phyloP scores from a whole-genome alignment of 352 stramenopile species.

The Halophytophthora batemanensis region DNA sequence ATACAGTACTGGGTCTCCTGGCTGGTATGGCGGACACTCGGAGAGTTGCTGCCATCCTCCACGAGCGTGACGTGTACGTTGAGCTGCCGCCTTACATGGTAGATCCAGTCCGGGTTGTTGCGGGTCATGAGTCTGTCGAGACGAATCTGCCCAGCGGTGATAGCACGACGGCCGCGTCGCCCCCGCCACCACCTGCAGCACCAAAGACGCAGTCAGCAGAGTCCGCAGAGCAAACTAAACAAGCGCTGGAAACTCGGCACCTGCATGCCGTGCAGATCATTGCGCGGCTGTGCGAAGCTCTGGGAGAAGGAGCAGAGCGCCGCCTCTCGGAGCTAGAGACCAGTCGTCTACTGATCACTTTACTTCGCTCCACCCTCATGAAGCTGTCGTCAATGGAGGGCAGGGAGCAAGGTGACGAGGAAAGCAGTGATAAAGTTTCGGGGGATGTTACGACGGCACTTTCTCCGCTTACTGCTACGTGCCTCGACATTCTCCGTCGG shows the following conservation, averaged over 20 bases:
- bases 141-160: not conserved
- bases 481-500: conserved; percentile 37
- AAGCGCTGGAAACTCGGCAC: conserved; percentile 1
- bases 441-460: conserved; percentile 4
- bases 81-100: conserved; percentile 40
- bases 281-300: conserved; percentile 24
- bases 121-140: too few relatives aligned
- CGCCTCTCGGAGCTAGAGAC: conserved; percentile 42
- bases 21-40: conserved; percentile 32
- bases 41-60: conserved; percentile 48
- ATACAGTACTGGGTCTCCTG: conserved; percentile 40
- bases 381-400: conserved; percentile 1
- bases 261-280: conserved; percentile 23
- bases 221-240: not conserved
- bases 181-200: conserved; percentile 8
- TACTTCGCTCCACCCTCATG: too few relatives aligned
- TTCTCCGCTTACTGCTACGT: conserved; percentile 26
- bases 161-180: not conserved
- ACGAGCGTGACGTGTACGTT: conserved; percentile 53
- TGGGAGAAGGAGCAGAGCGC: conserved; percentile 31
- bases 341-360: conserved; percentile 29
- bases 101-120: conserved; percentile 2
- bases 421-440: not conserved
- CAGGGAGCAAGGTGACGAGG: conserved; percentile 4
- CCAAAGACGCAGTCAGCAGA: conserved; percentile 4